Base-by-base conservation (phyloP, 1,284 basidiomycete genomes). In the Exsudoporus floridanus region DNA sequence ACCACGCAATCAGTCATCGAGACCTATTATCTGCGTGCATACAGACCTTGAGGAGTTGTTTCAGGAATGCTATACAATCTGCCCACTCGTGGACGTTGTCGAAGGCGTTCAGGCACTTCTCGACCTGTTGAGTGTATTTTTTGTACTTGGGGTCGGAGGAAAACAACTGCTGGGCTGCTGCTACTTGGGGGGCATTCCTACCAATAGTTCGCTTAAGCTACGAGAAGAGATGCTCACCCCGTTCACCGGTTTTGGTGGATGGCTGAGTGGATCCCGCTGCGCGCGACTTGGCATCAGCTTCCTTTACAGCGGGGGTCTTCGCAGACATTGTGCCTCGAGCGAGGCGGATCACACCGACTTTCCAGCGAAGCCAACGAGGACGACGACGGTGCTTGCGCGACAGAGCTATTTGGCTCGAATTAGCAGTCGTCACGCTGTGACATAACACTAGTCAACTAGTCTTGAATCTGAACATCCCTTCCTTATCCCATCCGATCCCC, bases 31-130 rank as follows among this genome's bases (percentile, higher is more conserved):
- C 28, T 9, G 7, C 23, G 19, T 42, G 23, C 21, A 56, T 36
- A 50, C 47, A 39, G 37, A 69, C 94, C 82, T 98, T 99, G 60
- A 98, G 84, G 53, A 99, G 74, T 57, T 95, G 88, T 62, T 94
- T 95, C 65, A 99, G 75, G 73, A 99, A 99, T 39, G 96, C 90
- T 68, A 98, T 98, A 71, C 96, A 99, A 76, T 99, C 97, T 53
- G 97, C 96, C 97, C 97, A 99, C 76, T 99, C 97, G 56, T 96
- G 92, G 56, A 98, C 93, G 67, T 85, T 92, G 69, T 98, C 95
- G 65, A 99, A 99, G 1, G 92, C 89, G 59, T 88, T 90, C 27
- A 99, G 78, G 58, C 91, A 92, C 70, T 90, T 89, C 69, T 99
- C 97, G 48, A 99, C 90, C 62, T 92, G 86, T 49, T 88, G 83